Evolutionary conservation across 1,139 yeast species (phyloP).

Genomic region (Diutina ranongensis): DNA sequence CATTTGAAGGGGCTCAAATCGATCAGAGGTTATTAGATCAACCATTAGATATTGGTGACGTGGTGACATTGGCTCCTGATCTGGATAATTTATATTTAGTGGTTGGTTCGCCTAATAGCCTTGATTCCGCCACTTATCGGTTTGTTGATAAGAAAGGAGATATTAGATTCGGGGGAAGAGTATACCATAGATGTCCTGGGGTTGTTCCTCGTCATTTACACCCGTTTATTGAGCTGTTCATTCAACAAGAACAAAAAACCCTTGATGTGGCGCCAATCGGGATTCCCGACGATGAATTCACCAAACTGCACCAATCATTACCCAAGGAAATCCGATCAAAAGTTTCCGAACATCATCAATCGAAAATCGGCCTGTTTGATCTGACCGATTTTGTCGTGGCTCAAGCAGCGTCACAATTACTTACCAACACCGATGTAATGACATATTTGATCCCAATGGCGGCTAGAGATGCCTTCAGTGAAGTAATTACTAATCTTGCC

Average conservation of each 20-base stretch:
- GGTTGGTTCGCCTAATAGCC: slow-evolving; percentile 19
- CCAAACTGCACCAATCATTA: slow-evolving; percentile 10
- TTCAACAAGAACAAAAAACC: slow-evolving; percentile 22
- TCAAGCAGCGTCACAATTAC: slow-evolving; percentile 27
- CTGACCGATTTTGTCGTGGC: slow-evolving; percentile 23
- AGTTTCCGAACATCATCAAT: slow-evolving; percentile 12
- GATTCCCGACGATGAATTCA: slow-evolving; percentile 22
- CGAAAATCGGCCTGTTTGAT: neutral
- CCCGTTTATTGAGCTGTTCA: slow-evolving; percentile 11
- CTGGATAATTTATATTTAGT: slow-evolving; percentile 22
- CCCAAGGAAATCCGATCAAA: neutral
- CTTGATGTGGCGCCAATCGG: slow-evolving; percentile 30
- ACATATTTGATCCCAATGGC: slow-evolving; percentile 26
- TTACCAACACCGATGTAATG: slow-evolving; percentile 25
- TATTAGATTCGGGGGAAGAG: slow-evolving; percentile 33
- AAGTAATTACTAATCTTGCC: slow-evolving; percentile 19
- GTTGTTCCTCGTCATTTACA: slow-evolving; percentile 17
- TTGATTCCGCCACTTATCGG: slow-evolving; percentile 29
- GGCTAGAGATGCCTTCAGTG: slow-evolving; percentile 23
- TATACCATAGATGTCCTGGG: slow-evolving; percentile 43
- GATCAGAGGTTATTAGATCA: neutral
- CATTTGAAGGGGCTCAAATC: neutral
- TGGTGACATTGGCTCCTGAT: slow-evolving; percentile 25
- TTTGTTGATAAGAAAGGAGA: slow-evolving; percentile 47
- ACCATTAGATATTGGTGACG: slow-evolving; percentile 26